Evolutionary conservation across 179 eudicot genomes (phyloP), one percentile per base, ranked within the genome.

Genomic region (Carnegiea gigantea): DNA sequence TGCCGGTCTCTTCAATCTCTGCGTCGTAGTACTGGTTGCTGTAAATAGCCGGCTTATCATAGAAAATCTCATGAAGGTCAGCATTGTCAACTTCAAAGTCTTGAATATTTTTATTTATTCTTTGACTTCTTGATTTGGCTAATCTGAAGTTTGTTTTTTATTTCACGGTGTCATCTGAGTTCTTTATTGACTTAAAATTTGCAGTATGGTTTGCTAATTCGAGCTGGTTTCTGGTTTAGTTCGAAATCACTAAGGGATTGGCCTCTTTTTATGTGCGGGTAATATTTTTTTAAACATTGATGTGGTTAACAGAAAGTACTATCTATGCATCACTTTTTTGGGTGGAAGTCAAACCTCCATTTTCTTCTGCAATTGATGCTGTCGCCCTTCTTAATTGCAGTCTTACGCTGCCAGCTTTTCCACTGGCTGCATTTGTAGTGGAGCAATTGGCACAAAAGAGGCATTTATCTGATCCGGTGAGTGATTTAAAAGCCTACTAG

Each of bases 201-300:
- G 89, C 96, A 96, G 99, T 96, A 96, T 89, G 99, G 99, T 65
- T 91, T 89, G 90, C 85, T 96, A 70, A 96, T 96, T 78, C 88
- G 87, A 83, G 83, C 92, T 82, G 98, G 93, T 80, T 96, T 96
- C 88, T 96, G 98, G 99, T 94, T 94, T 84, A 89, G 98, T 85
- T 89, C 99, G 15, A 92, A 84, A 79, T 91, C 98, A 13, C 84
- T 94, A 67, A 87, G 97, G 82, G 99, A 96, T 87, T 96, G 99
- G 99, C 99, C 98, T 70, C 96, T 94, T 77, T 85, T 96, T 40
- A 96, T 96, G 98, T 96, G 97, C 88, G 90, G 99, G 99, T 96
- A 92, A 84, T 84, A 33, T 70, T 49, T 76, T 76, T 68, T 64
- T 18, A 44, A 44, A 10, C 68, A 70, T 51, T 70, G 43, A 46